A percentile compares a stretch with the other conserved stretches of the same genome.
Evolutionary conservation across 495 filamentous ascomycete species (phyloP).

Genomic region (Aspergillus nanangensis): DNA sequence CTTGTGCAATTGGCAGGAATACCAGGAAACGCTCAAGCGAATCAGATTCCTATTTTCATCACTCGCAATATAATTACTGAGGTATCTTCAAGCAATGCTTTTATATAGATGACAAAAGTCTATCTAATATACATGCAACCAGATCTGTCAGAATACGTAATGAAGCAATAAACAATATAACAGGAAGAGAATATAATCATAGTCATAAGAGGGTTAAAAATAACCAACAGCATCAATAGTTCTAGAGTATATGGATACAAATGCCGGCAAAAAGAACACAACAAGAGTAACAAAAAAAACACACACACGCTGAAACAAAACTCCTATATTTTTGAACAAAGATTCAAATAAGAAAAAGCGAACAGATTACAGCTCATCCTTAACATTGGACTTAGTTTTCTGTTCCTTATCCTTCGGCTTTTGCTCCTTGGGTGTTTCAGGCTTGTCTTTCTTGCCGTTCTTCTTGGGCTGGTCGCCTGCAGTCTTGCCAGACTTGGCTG

Average conservation of each 20-base stretch:
- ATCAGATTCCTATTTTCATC: too few relatives aligned
- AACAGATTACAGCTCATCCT: conserved; percentile 39
- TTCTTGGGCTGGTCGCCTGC: conserved; percentile 41
- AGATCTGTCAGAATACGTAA: too few relatives aligned
- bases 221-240: background rate
- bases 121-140: conserved; percentile 6
- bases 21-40: too few relatives aligned
- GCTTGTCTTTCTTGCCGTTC: conserved; percentile 43
- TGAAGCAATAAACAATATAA: background rate
- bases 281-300: background rate
- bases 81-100: background rate
- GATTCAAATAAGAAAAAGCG: conserved; percentile 1
- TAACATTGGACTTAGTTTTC: conserved; percentile 23
- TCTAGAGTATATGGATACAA: background rate
- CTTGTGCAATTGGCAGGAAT: too few relatives aligned
- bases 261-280: background rate
- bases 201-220: background rate
- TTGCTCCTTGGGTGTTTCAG: conserved; percentile 33
- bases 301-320: conserved; percentile 9
- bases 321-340: conserved; percentile 6
- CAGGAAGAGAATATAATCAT: background rate
- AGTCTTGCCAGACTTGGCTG: conserved; percentile 17
- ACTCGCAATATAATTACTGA: too few relatives aligned
- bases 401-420: conserved; percentile 13
- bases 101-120: background rate